Conservation (phyloP, 2,329 filamentous ascomycete species). For the Gliomastix tumulicola region DNA sequence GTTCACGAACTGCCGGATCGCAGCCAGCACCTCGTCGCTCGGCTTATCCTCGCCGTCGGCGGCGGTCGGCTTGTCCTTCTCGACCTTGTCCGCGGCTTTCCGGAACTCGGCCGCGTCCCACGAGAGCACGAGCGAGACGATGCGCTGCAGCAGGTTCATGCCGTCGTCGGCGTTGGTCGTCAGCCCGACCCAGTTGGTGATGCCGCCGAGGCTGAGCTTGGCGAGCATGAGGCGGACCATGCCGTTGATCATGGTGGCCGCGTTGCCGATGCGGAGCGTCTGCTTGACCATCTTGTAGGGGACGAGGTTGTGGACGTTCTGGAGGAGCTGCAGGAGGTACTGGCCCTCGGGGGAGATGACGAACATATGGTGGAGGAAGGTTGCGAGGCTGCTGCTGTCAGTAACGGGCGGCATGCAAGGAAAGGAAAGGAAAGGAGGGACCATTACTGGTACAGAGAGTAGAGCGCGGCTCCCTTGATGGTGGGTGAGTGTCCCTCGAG, state of each 20-base stretch:
- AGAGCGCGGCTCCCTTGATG: constrained; percentile 59
- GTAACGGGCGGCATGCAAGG: background rate
- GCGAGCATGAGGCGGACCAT: constrained; percentile 67
- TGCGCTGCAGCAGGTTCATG: constrained; percentile 73
- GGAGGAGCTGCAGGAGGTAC: constrained; percentile 63
- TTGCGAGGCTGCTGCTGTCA: constrained; percentile 52
- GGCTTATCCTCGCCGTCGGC: constrained; percentile 38
- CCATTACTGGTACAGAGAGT: constrained; percentile 63
- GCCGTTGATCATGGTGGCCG: constrained; percentile 72
- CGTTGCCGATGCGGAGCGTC: constrained; percentile 69
- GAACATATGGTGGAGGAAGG: constrained; percentile 67
- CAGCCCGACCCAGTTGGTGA: constrained; percentile 75
- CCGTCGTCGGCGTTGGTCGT: constrained; percentile 67
- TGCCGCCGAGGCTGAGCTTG: constrained; percentile 66
- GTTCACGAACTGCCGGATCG: constrained; percentile 52
- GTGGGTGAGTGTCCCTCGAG: constrained; percentile 57
- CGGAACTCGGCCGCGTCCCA: constrained; percentile 70
- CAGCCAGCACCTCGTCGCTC: constrained; percentile 52
- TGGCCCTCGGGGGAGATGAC: constrained; percentile 69
- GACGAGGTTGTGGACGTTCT: constrained; percentile 62
- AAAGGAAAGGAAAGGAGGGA: constrained; percentile 6
- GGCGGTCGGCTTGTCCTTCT: constrained; percentile 53
- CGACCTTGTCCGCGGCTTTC: constrained; percentile 56
- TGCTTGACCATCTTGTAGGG: constrained; percentile 68
- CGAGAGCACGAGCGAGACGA: constrained; percentile 64